Conservation (phyloP, 1,284 basidiomycete species). For the Pisolithus thermaeus region DNA sequence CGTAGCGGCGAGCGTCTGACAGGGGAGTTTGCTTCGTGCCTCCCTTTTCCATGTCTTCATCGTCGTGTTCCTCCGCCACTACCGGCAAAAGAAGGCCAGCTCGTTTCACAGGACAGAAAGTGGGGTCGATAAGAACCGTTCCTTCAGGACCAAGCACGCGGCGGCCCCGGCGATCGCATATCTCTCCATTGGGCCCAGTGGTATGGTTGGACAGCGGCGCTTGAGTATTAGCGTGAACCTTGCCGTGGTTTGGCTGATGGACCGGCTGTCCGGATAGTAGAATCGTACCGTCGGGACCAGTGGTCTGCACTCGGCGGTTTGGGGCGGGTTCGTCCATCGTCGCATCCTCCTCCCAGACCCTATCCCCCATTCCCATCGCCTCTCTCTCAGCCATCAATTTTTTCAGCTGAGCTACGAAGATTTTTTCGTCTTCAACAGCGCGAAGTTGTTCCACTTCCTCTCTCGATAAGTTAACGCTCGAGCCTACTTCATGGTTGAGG, state of each 20-base stretch:
- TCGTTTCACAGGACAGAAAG: conserved; percentile 3
- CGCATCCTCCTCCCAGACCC: conserved; percentile 14
- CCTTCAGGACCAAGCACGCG: conserved; percentile 18
- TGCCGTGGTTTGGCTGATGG: not conserved
- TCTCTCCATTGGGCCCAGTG: conserved; percentile 17
- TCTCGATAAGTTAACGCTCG: conserved; percentile 17
- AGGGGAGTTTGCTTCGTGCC: not conserved
- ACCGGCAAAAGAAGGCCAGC: not conserved
- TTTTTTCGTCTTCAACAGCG: conserved; percentile 9
- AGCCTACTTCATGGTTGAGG: conserved; percentile 17
- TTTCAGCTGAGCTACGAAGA: conserved; percentile 14
- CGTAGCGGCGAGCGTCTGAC: not conserved
- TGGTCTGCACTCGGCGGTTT: conserved; percentile 4
- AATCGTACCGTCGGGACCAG: conserved; percentile 7
- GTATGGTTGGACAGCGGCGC: not conserved
- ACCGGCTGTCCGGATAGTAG: conserved; percentile 3
- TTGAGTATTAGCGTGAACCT: not conserved
- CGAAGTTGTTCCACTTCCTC: conserved; percentile 20
- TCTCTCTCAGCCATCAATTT: conserved; percentile 17
- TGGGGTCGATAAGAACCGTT: conserved; percentile 9
- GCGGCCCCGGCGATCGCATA: conserved; percentile 10
- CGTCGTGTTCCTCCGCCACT: not conserved
- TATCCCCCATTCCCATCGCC: conserved; percentile 4
- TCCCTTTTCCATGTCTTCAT: not conserved
- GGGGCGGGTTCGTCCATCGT: conserved; percentile 1